A percentile compares a stretch with the other conserved stretches of the same genome.
Conservation (phyloP, 177 flowering plant species). For the Vitis hybrid region DNA sequence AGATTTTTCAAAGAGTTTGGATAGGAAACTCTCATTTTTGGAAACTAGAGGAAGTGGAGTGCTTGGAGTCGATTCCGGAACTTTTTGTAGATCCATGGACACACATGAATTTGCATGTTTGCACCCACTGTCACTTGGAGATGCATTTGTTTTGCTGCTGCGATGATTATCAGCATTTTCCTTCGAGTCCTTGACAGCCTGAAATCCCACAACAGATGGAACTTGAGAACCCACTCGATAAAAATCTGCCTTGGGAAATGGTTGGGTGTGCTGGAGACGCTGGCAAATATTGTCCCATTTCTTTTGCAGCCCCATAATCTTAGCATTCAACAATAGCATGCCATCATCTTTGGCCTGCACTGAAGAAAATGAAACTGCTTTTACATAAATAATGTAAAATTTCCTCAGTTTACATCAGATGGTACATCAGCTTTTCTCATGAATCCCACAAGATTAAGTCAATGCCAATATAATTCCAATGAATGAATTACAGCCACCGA, state of each 20-base stretch:
- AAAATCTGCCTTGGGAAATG: constrained; percentile 21
- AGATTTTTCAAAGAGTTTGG: constrained; percentile 21
- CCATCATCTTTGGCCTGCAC: constrained; percentile 85
- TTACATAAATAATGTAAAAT: constrained; percentile 17
- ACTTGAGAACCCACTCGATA: constrained; percentile 22
- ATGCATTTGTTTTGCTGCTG: constrained; percentile 12
- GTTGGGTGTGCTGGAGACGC: constrained; percentile 37
- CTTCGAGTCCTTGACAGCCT: constrained; percentile 23
- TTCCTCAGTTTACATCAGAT: too few relatives aligned
- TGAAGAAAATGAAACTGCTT: constrained; percentile 45
- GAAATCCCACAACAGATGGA: constrained; percentile 46
- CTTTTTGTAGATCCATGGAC: constrained; percentile 19
- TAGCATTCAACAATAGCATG: constrained; percentile 36
- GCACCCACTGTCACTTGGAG: constrained; percentile 16
- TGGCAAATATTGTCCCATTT: constrained; percentile 57
- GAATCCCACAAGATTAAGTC: too few relatives aligned
- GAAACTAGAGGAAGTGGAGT: constrained; percentile 15
- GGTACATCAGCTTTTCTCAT: too few relatives aligned
- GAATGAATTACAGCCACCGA: too few relatives aligned
- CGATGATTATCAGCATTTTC: constrained; percentile 16
- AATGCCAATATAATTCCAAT: too few relatives aligned
- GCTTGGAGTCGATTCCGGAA: constrained; percentile 9
- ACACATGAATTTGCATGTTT: constrained; percentile 22
- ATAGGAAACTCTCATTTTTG: constrained; percentile 19
- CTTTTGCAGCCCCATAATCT: constrained; percentile 42